phyloP scores from a whole-genome alignment of 23 red algal genomes.

The Gracilaria gracilis region DNA sequence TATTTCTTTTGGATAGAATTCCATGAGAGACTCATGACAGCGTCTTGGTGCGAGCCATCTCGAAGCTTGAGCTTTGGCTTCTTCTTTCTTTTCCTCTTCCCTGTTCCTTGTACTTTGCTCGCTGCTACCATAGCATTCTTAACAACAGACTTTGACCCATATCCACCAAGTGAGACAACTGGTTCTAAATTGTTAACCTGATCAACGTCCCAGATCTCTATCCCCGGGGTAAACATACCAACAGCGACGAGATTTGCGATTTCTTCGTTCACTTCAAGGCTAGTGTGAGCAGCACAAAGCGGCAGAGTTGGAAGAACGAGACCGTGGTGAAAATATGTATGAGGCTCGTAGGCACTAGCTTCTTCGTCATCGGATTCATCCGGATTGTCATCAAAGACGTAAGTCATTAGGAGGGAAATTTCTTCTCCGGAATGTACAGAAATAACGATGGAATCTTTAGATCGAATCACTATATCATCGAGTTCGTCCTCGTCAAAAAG shows the following conservation, averaged over 20 bases:
- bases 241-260: conserved; percentile 78
- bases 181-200: conserved; percentile 85
- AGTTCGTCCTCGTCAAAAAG: conserved; percentile 85
- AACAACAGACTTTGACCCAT: conserved; percentile 13
- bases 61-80: conserved; percentile 50
- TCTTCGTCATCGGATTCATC: conserved; percentile 55
- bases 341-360: conserved; percentile 57
- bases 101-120: not conserved
- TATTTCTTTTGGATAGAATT: conserved; percentile 73
- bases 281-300: conserved; percentile 81
- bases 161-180: conserved; percentile 78
- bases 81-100: conserved; percentile 49
- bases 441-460: conserved; percentile 76
- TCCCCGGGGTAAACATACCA: conserved; percentile 87
- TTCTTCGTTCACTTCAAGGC: conserved; percentile 10
- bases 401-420: conserved; percentile 65
- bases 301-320: conserved; percentile 88
- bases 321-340: conserved; percentile 97
- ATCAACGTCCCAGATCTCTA: conserved; percentile 95
- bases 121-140: conserved; percentile 25
- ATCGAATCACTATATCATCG: conserved; percentile 72
- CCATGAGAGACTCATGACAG: conserved; percentile 87
- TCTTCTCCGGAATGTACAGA: conserved; percentile 75
- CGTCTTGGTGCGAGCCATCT: conserved; percentile 66
- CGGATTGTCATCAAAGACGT: conserved; percentile 73